These are phyloP conservation scores for Paramecium sonneborni DNA, from an alignment of 73 alveolate genomes.

Conservation along the genomic window DNA sequence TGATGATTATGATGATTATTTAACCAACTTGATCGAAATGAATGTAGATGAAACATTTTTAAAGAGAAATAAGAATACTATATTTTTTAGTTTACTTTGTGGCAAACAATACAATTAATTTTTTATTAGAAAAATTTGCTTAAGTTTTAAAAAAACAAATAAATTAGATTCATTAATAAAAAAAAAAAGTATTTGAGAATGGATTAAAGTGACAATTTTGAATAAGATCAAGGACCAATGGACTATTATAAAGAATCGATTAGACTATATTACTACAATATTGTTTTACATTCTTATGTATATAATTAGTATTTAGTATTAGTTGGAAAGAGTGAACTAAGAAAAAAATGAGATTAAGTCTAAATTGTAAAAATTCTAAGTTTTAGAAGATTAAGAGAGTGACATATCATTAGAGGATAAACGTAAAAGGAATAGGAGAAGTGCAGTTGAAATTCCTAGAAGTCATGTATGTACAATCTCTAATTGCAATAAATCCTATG, in stretches of 20 bases:
- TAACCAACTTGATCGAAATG: background rate
- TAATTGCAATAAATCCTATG: constrained; percentile 63
- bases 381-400: constrained; percentile 23
- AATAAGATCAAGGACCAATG: constrained; percentile 12
- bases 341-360: constrained; percentile 22
- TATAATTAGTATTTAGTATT: background rate
- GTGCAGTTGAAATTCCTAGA: constrained; percentile 66
- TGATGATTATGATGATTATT: background rate
- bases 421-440: constrained; percentile 57
- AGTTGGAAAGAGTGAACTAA: constrained; percentile 17
- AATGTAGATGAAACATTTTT: background rate
- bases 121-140: background rate
- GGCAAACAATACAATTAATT: constrained; percentile 42
- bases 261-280: constrained; percentile 38
- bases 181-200: background rate
- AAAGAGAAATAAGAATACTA: background rate
- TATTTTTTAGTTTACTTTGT: background rate
- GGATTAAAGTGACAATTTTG: constrained; percentile 15
- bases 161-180: constrained; percentile 23
- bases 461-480: constrained; percentile 41
- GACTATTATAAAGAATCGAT: constrained; percentile 36
- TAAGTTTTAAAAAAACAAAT: constrained; percentile 3
- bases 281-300: constrained; percentile 34
- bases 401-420: constrained; percentile 55
- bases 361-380: constrained; percentile 21